Evolutionary conservation across 495 filamentous ascomycete genomes (phyloP).

Genomic region (Lineolata rhizophorae): DNA sequence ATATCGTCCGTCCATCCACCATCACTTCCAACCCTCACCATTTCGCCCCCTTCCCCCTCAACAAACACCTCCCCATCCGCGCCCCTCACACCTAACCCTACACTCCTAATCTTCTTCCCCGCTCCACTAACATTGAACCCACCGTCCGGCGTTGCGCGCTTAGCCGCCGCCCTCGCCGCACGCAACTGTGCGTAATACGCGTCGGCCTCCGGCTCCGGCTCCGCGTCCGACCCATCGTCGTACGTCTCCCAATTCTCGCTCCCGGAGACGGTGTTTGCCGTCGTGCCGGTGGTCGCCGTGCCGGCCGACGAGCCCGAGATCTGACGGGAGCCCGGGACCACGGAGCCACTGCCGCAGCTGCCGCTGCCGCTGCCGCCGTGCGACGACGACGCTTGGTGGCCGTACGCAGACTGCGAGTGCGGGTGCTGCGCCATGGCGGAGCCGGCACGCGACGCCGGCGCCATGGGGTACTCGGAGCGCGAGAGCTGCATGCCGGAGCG

Average conservation of each 20-base stretch:
- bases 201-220: too few species aligned
- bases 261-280: conserved; percentile 43
- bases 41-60: too few species aligned
- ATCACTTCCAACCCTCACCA: too few species aligned
- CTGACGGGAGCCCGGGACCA: conserved; percentile 3
- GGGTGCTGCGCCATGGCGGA: neutral
- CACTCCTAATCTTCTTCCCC: too few species aligned
- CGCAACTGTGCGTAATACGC: too few species aligned
- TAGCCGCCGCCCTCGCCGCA: too few species aligned
- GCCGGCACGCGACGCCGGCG: neutral
- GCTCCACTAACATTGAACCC: too few species aligned
- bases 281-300: conserved; percentile 11
- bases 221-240: too few species aligned
- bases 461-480: neutral
- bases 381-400: neutral
- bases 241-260: conserved; percentile 96
- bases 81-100: too few species aligned
- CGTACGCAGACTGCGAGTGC: neutral
- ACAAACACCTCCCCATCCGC: too few species aligned
- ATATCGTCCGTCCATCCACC: too few species aligned
- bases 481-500: neutral
- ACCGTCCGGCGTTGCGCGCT: too few species aligned
- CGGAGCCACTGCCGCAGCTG: neutral
- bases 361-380: neutral
- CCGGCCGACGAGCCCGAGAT: conserved; percentile 6